Percentiles rank a stretch among this genome's conserved stretches.
Evolutionary conservation across 805 yeast species (phyloP).

Genomic region (Ogataea ganodermae): DNA sequence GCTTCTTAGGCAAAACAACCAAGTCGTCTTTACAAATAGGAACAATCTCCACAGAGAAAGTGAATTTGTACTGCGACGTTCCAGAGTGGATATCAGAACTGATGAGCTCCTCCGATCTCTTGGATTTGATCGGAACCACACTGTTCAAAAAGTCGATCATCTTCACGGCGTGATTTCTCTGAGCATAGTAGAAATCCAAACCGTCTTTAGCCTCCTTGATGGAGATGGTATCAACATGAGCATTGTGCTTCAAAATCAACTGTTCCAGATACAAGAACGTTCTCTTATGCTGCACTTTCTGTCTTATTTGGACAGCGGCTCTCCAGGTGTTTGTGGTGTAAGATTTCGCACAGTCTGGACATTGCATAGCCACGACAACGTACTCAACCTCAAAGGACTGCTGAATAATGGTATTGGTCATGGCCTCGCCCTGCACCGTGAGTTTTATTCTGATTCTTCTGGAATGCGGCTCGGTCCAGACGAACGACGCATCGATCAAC

Average conservation of each 20-base stretch:
- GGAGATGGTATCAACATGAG: slow-evolving; percentile 90
- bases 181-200: slow-evolving; percentile 87
- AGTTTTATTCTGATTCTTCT: slow-evolving; percentile 88
- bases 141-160: slow-evolving; percentile 88
- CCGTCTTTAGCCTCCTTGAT: slow-evolving; percentile 94
- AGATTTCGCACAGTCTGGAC: slow-evolving; percentile 98
- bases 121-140: slow-evolving; percentile 81
- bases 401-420: slow-evolving; percentile 86
- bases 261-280: slow-evolving; percentile 96
- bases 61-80: slow-evolving; percentile 81
- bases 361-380: slow-evolving; percentile 92
- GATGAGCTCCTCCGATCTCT: slow-evolving; percentile 87
- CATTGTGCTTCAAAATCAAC: slow-evolving; percentile 86
- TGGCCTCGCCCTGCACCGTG: slow-evolving; percentile 96
- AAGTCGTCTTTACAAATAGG: slow-evolving; percentile 97
- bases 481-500: slow-evolving; percentile 87
- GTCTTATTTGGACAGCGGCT: slow-evolving; percentile 96
- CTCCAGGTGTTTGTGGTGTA: slow-evolving; percentile 98
- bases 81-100: slow-evolving; percentile 93
- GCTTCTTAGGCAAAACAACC: slow-evolving; percentile 83
- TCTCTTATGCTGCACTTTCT: slow-evolving; percentile 94
- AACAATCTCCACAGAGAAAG: slow-evolving; percentile 90
- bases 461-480: slow-evolving; percentile 99
- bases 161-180: slow-evolving; percentile 86
- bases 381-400: slow-evolving; percentile 95